Conservation (phyloP, 148 eudicot species). For the Vaccinium darrowii region DNA sequence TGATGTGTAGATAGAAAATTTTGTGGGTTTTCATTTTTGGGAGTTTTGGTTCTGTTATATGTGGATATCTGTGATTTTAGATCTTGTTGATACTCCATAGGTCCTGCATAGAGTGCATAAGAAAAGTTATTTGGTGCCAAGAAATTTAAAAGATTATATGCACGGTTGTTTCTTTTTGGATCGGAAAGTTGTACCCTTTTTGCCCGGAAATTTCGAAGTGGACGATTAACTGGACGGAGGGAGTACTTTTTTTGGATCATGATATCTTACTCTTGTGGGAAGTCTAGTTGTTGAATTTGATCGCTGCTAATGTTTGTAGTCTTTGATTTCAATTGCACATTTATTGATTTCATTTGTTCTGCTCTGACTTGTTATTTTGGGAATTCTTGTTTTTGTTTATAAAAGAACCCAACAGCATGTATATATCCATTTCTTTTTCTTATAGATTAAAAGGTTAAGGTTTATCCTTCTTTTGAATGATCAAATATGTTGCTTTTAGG, state of each 20-base stretch:
- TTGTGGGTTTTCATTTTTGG: neutral
- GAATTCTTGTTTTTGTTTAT: neutral
- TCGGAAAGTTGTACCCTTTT: neutral
- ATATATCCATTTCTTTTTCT: neutral
- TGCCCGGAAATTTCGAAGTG: neutral
- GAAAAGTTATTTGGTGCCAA: neutral
- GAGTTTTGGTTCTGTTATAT: neutral
- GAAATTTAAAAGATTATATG: neutral
- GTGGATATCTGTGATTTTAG: conserved; percentile 3
- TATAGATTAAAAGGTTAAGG: neutral
- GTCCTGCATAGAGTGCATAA: neutral
- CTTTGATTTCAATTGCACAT: neutral
- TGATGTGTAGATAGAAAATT: neutral
- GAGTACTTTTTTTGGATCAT: neutral
- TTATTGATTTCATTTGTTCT: neutral
- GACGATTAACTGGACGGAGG: neutral
- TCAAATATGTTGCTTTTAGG: neutral
- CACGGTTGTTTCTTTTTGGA: neutral
- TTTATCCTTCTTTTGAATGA: neutral
- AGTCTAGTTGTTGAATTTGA: neutral
- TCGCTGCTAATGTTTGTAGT: neutral
- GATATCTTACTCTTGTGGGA: neutral
- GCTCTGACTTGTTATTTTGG: neutral
- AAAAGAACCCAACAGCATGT: neutral
- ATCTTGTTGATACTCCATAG: neutral